Evolutionary conservation across 257 asterid genomes (phyloP), one percentile per base, ranked within the genome.

Genomic region (Solanum chmielewskii): DNA sequence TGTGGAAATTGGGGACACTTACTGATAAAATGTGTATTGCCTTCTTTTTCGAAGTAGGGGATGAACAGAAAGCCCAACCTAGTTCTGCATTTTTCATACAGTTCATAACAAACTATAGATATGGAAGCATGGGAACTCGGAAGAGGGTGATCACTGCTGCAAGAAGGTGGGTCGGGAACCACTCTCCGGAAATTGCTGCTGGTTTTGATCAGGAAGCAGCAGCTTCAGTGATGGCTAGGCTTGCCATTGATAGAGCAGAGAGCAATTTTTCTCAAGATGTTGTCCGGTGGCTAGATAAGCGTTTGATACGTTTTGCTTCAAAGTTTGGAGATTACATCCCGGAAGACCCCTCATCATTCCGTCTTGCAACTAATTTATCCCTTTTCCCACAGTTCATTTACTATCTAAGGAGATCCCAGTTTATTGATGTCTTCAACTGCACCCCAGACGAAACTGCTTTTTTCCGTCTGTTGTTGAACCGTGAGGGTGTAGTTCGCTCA

Each of bases 191-290:
- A 81, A 93, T 97, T 59, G 88, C 91, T 31, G 89, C 97, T 41
- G 99, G 98, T 29, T 97, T 97, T 85, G 99, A 97, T 87, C 99
- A 97, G 87, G 99, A 97, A 91, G 93, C 97, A 69, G 99, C 99
- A 10, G 99, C 99, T 80, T 87, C 99, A 16, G 95, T 95, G 78
- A 94, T 95, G 95, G 98, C 99, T 41, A 90, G 96, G 85, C 94
- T 97, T n/a, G 94, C 99, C 49, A 89, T 93, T 83, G 90, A 95
- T 87, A 92, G 88, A 87, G 88, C 92, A 0, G 92, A 92, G 88
- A 91, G 86, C 60, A 89, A 4, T 69, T 91, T 88, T 7, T 56
- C 95, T 39, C 90, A 82, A 18, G 99, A 95, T 80, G 96, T 97
- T n/a, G 91, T 92, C 85, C 91, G 93, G 83, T 97, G 99, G 99